Conservation (phyloP, 2,329 filamentous ascomycete genomes). For the Xylaria sp. region DNA sequence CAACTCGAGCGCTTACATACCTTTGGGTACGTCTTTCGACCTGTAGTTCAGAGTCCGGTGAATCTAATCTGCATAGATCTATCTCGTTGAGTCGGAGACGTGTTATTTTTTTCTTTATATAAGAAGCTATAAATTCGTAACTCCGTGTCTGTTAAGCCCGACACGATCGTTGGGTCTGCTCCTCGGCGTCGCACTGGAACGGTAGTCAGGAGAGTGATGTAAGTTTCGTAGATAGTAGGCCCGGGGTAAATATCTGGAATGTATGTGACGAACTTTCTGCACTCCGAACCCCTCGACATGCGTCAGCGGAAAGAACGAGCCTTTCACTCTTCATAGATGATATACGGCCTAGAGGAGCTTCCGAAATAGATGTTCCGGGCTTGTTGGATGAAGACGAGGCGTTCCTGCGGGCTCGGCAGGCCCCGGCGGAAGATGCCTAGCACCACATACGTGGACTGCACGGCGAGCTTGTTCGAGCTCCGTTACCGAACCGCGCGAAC, state of each 20-base stretch:
- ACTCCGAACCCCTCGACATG: constrained; percentile 5
- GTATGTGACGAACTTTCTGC: neutral
- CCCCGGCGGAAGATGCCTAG: constrained; percentile 6
- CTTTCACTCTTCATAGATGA: neutral
- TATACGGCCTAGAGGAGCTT: neutral
- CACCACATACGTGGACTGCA: neutral
- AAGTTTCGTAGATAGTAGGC: too few relatives aligned
- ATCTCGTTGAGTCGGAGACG: neutral
- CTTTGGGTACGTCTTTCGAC: neutral
- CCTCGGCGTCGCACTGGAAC: constrained; percentile 6
- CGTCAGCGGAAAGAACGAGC: constrained; percentile 9
- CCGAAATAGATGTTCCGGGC: neutral
- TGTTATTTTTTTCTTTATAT: constrained; percentile 1
- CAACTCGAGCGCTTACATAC: constrained; percentile 3
- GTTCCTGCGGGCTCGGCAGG: neutral
- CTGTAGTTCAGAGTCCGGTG: neutral
- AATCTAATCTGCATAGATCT: constrained; percentile 6
- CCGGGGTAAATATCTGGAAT: too few relatives aligned
- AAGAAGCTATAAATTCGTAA: neutral
- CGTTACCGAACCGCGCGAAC: neutral
- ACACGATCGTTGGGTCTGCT: neutral
- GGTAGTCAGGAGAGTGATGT: neutral
- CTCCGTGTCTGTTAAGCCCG: neutral
- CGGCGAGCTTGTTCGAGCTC: neutral
- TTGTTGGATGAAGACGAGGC: neutral